Evolutionary conservation across 2,329 filamentous ascomycete genomes (phyloP), one percentile per base, ranked within the genome.

Genomic region (Lachnellula occidentalis): DNA sequence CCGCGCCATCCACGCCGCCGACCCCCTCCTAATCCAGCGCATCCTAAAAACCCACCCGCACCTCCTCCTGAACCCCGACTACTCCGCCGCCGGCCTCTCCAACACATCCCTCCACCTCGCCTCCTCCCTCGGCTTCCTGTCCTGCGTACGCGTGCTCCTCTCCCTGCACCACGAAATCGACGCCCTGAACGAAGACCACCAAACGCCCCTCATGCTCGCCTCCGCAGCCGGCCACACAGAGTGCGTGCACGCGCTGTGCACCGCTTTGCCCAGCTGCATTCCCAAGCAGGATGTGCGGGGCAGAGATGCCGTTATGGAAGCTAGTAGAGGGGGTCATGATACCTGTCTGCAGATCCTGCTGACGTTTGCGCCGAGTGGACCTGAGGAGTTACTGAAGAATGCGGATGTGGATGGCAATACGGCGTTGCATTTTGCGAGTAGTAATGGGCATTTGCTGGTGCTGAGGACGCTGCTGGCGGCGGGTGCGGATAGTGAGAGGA

Each of bases 91-190:
- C 8, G 82, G 80, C 48, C 84, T 89, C 61, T 88, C 87, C 69
- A 94, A 95, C 73, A 92, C 90, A 2, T 90, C 84, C 60, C 79
- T 96, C 39, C 90, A 95, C 70, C 79, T 95, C 2, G 88, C 90
- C 43, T 87, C 88, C 11, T 82, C 81, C 7, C 77, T 90, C 54
- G 90, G 90, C 50, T 81, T 86, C 67, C 75, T 82, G 7, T 74
- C 83, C 46, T 86, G 94, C 63, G 86, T 82, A 68, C 78, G 81
- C 62, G 78, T 85, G 51, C 82, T 96, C 27, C 77, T 95, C 58
- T 75, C 80, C n/a, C 77, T 82, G 5, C 88, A 87, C 54, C 90
- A 95, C 69, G 90, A 95, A 70, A 69, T 78, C 21, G 51, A 55
- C 5, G 83, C 86, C 12, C 78, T 90, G 59, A 95, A 95, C 70